phyloP scores from a whole-genome alignment of 805 yeast genomes.

The Candida nanaspora region DNA sequence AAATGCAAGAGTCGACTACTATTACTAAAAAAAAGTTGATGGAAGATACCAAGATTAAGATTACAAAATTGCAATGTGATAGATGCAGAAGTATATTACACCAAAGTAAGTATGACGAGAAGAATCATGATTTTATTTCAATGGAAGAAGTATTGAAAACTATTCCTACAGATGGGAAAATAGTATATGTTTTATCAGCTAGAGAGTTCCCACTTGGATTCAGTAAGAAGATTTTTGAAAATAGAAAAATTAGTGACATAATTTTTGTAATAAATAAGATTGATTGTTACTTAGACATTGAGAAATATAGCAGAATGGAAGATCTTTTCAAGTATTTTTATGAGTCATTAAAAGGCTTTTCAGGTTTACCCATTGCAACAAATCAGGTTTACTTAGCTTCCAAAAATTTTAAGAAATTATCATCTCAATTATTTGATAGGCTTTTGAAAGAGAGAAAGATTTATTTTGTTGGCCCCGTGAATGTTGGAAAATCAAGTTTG shows the following conservation, averaged over 20 bases:
- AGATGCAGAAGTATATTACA: constrained; percentile 49
- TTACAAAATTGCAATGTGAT: constrained; percentile 32
- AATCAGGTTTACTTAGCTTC: constrained; percentile 41
- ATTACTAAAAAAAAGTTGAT: no score
- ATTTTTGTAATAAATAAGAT: constrained; percentile 35
- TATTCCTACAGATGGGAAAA: constrained; percentile 37
- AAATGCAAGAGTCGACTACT: no score
- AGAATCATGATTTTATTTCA: constrained; percentile 26
- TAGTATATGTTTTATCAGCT: constrained; percentile 59
- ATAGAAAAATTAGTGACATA: constrained; percentile 27
- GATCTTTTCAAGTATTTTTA: constrained; percentile 24
- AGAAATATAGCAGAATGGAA: constrained; percentile 13
- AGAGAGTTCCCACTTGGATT: constrained; percentile 67
- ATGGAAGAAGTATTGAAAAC: constrained; percentile 23
- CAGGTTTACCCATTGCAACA: constrained; percentile 17
- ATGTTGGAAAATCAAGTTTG: constrained; percentile 63
- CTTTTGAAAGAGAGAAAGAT: constrained; percentile 35
- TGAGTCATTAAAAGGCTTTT: constrained; percentile 21
- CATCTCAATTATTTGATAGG: constrained; percentile 28
- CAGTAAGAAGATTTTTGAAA: constrained; percentile 27
- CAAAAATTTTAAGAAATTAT: constrained; percentile 47
- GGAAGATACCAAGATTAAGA: neutral
- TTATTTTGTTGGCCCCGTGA: constrained; percentile 59
- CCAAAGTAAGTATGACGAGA: constrained; percentile 30
- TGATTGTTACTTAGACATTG: constrained; percentile 25